These are phyloP conservation scores for Chloromonas sp. DNA, from an alignment of 163 green algal genomes.

Conservation along the genomic window DNA sequence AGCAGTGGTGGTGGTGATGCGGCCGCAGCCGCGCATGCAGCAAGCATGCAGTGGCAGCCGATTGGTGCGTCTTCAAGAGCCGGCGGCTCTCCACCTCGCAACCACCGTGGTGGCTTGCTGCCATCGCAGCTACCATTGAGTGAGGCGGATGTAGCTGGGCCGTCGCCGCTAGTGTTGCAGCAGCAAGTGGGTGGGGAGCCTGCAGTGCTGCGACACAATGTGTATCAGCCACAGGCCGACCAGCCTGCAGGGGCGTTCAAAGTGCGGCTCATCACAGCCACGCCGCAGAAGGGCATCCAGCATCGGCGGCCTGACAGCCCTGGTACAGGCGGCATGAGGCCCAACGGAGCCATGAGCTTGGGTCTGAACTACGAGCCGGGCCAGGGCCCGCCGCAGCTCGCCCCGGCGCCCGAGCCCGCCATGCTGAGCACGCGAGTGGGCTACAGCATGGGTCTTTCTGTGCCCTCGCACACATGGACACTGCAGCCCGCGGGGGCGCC, in stretches of 20 bases:
- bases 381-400: slow-evolving; percentile 1
- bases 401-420: background rate
- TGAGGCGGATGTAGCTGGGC: background rate
- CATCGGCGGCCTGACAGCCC: background rate
- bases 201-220: background rate
- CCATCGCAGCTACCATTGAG: background rate
- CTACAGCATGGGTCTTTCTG: slow-evolving; percentile 5
- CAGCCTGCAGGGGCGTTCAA: slow-evolving; percentile 2
- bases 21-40: background rate
- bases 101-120: background rate
- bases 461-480: background rate
- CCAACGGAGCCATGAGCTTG: background rate
- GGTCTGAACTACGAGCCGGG: slow-evolving; percentile 3
- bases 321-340: background rate
- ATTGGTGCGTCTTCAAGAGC: background rate
- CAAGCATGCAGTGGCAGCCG: background rate
- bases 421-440: background rate
- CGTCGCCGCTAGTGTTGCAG: background rate
- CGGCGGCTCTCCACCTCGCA: background rate
- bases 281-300: slow-evolving; percentile 9
- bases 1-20: background rate
- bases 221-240: slow-evolving; percentile 6
- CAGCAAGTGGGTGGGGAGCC: background rate
- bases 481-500: background rate
- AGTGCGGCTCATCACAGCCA: slow-evolving; percentile 11